A percentile compares a stretch with the other conserved stretches of the same genome.
These are phyloP conservation scores for Camellia oleifera DNA, from an alignment of 179 eudicot genomes.

Conservation along the genomic window DNA sequence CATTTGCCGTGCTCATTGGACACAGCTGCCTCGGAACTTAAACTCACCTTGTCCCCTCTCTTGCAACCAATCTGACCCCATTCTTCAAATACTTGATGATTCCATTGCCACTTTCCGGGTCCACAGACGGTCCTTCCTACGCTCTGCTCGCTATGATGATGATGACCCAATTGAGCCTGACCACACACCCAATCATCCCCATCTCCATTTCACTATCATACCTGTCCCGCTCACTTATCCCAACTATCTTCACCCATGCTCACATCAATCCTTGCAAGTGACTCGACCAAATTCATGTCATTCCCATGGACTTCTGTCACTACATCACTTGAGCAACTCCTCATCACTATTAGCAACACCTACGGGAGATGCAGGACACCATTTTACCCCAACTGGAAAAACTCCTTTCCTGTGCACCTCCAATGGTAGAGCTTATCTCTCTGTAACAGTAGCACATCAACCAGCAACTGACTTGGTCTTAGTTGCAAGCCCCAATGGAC, in stretches of 20 bases:
- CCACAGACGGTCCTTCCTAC: slow-evolving; percentile 72
- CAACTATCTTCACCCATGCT: slow-evolving; percentile 26
- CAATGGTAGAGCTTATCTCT: slow-evolving; percentile 35
- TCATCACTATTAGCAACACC: slow-evolving; percentile 29
- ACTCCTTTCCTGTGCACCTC: slow-evolving; percentile 10
- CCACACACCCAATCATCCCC: slow-evolving; percentile 40
- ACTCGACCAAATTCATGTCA: slow-evolving; percentile 22
- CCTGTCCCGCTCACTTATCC: slow-evolving; percentile 37
- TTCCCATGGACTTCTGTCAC: slow-evolving; percentile 23
- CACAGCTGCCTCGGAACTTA: slow-evolving; percentile 68
- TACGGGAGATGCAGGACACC: slow-evolving; percentile 28
- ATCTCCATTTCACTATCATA: slow-evolving; percentile 54
- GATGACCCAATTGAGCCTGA: slow-evolving; percentile 81
- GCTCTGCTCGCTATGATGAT: slow-evolving; percentile 76
- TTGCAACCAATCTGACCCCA: slow-evolving; percentile 56
- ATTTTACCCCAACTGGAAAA: slow-evolving; percentile 8
- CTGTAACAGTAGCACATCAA: slow-evolving; percentile 55
- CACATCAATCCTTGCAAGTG: slow-evolving; percentile 16
- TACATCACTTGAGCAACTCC: slow-evolving; percentile 24
- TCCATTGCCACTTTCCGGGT: slow-evolving; percentile 75
- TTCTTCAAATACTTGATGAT: slow-evolving; percentile 75
- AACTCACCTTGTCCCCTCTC: slow-evolving; percentile 49
- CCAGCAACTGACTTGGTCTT: slow-evolving; percentile 76
- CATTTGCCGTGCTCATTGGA: slow-evolving; percentile 89
- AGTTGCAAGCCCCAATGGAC: slow-evolving; percentile 85